Evolutionary conservation across 1,284 basidiomycete genomes (phyloP).

Genomic region (Rhodotorula sp.): DNA sequence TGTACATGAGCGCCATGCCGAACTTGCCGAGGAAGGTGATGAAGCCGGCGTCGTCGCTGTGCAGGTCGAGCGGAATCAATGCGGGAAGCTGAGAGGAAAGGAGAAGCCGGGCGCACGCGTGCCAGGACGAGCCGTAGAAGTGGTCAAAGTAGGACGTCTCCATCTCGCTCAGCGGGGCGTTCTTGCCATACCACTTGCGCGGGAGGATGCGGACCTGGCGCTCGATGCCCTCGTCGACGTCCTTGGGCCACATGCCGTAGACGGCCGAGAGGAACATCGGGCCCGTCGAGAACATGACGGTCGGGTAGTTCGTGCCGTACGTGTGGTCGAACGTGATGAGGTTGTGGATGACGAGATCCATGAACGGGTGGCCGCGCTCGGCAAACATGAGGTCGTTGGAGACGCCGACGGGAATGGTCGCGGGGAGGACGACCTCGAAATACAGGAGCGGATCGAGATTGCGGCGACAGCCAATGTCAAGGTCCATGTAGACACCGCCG

Average conservation of each 20-base stretch:
- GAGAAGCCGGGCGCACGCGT: slow-evolving; percentile 42
- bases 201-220: slow-evolving; percentile 83
- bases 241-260: slow-evolving; percentile 76
- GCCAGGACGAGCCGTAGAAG: slow-evolving; percentile 95
- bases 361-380: slow-evolving; percentile 80
- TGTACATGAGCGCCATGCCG: slow-evolving; percentile 82
- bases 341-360: slow-evolving; percentile 87
- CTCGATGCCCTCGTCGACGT: slow-evolving; percentile 55
- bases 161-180: slow-evolving; percentile 77
- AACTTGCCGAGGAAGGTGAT: slow-evolving; percentile 83
- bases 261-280: slow-evolving; percentile 76
- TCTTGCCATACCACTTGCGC: slow-evolving; percentile 94
- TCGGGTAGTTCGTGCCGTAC: slow-evolving; percentile 94
- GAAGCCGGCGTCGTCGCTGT: slow-evolving; percentile 89
- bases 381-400: slow-evolving; percentile 97
- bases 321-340: slow-evolving; percentile 90
- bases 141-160: slow-evolving; percentile 92
- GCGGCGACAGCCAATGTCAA: slow-evolving; percentile 93
- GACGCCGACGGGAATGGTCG: slow-evolving; percentile 93
- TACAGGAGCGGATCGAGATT: slow-evolving; percentile 83
- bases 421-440: slow-evolving; percentile 87
- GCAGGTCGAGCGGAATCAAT: slow-evolving; percentile 46
- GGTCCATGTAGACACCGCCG: slow-evolving; percentile 94
- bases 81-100: neutral
- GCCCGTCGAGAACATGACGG: slow-evolving; percentile 99